Base-by-base conservation (phyloP, 495 filamentous ascomycete species). In the Trichoderma reesei region DNA sequence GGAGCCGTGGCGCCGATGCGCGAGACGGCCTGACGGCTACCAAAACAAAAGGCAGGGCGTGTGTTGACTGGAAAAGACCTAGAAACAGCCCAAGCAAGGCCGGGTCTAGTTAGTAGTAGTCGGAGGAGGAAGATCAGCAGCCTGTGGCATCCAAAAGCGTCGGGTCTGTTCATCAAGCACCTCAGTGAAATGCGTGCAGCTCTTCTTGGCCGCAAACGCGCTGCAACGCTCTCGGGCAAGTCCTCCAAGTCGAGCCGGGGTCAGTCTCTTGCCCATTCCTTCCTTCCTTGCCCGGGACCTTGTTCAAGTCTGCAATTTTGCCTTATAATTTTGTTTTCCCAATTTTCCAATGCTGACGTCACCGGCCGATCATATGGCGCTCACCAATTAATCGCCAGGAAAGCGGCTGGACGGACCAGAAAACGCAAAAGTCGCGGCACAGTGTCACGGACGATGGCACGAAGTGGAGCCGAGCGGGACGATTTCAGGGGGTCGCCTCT, bases 401-500 rank as follows among this genome's bases (percentile, higher is more conserved):
- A 4, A 2, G 41, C 16, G n/a, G 20, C 26, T 31, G 46, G 51
- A 33, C 51, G 11, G 42, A 14, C 51, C 16, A 56, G 34, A 56
- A 56, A 26, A 33, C 51, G 51, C 51, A 56, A 56, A 56, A 56
- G 51, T 56, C 51, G 51, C 51, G 51, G 51, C 51, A 56, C 51
- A 56, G 51, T 56, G 51, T 16, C 51, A 16, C 51, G 3, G 51
- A 56, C 51, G 51, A 56, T 36, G 51, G 51, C 13, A 56, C 51
- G 51, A 56, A 33, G 51, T 56, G 51, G 51, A 14, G 51, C 10
- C 6, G 26, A 10, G 51, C 51, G 51, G 51, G 51, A 31, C 51
- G 18, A 33, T 14, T 56, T 56, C 51, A 56, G 51, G 51, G 51
- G 51, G 51, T 56, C 26, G 20, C 11, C 26, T 56, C 51, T 56